These are phyloP conservation scores for Porogramme epimiltina DNA, from an alignment of 1,284 basidiomycete genomes.

Conservation along the genomic window DNA sequence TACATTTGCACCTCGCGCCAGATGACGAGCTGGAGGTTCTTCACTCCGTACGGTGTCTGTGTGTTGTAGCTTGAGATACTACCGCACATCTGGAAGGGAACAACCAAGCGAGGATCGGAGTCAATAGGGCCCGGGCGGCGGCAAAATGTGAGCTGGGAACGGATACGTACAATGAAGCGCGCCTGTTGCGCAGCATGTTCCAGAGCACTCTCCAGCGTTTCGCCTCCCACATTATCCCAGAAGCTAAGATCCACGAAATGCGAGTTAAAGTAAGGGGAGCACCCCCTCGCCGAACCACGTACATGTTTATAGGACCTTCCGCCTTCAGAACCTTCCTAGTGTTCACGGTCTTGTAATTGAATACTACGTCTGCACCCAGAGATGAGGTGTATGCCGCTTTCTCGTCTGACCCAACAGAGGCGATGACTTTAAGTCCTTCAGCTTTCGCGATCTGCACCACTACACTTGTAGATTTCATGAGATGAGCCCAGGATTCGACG, in stretches of 20 bases:
- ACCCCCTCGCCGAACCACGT: constrained; percentile 8
- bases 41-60: constrained; percentile 24
- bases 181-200: constrained; percentile 50
- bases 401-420: constrained; percentile 69
- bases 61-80: constrained; percentile 35
- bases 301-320: constrained; percentile 60
- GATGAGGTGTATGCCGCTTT: constrained; percentile 67
- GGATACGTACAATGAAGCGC: constrained; percentile 54
- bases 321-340: constrained; percentile 55
- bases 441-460: constrained; percentile 64
- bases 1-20: constrained; percentile 52
- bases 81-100: constrained; percentile 41
- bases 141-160: neutral
- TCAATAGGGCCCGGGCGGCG: neutral
- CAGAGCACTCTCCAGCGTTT: constrained; percentile 61
- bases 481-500: neutral
- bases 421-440: constrained; percentile 69
- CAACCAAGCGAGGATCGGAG: no score
- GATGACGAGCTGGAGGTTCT: constrained; percentile 42
- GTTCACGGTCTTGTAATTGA: constrained; percentile 71
- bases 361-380: constrained; percentile 67
- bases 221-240: constrained; percentile 67
- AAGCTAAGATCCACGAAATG: constrained; percentile 33
- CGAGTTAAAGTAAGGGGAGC: neutral
- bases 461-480: constrained; percentile 26